phyloP scores from a whole-genome alignment of 176 grass and related monocot genomes.

The Areca catechu region DNA sequence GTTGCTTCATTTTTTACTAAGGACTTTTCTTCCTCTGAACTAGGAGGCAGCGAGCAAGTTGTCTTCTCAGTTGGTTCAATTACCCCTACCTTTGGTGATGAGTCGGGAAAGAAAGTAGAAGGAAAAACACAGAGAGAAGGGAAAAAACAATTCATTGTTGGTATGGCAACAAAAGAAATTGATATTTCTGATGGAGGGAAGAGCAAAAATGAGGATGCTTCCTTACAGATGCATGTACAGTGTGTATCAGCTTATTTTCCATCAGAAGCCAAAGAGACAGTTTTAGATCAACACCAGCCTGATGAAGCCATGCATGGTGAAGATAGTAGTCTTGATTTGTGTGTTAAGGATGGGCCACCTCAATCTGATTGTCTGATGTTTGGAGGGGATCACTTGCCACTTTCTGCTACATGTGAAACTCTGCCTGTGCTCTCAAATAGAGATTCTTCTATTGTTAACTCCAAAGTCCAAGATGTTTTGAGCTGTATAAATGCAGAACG shows the following conservation, averaged over 20 bases:
- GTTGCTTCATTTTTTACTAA: background rate
- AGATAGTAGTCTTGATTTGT: conserved; percentile 24
- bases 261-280: background rate
- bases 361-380: conserved; percentile 19
- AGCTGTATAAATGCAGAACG: conserved; percentile 14
- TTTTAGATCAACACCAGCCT: conserved; percentile 22
- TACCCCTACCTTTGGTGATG: background rate
- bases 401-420: conserved; percentile 15
- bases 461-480: conserved; percentile 31
- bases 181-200: background rate
- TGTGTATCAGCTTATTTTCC: background rate
- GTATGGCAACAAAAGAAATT: conserved; percentile 5
- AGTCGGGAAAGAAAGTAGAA: conserved; percentile 18
- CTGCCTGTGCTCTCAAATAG: conserved; percentile 4
- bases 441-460: conserved; percentile 11
- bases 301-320: conserved; percentile 22
- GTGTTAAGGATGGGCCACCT: conserved; percentile 4
- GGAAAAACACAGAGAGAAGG: conserved; percentile 11
- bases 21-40: conserved; percentile 4
- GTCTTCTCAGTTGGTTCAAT: background rate
- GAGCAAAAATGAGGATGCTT: background rate
- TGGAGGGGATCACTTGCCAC: conserved; percentile 11
- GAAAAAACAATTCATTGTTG: background rate
- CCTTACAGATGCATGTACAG: conserved; percentile 1
- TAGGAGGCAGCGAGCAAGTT: background rate